Evolutionary conservation across 179 eudicot genomes (phyloP).

Genomic region (Beta lomatogona): DNA sequence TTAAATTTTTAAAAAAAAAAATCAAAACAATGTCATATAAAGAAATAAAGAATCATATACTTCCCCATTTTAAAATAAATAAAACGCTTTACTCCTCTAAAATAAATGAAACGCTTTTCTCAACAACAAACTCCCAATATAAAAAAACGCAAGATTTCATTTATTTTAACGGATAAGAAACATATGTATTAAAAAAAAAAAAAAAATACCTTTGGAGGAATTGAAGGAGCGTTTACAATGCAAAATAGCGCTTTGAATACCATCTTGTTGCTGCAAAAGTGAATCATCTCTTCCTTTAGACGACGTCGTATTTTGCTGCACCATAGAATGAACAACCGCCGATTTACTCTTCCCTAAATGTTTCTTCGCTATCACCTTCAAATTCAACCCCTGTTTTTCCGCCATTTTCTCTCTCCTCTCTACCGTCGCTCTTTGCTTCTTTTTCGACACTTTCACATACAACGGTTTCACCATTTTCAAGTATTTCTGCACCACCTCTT

Average conservation of each 20-base stretch:
- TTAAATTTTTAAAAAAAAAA: neutral
- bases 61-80: too few relatives aligned
- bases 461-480: slow-evolving; percentile 69
- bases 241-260: slow-evolving; percentile 88
- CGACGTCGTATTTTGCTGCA: slow-evolving; percentile 11
- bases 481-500: slow-evolving; percentile 63
- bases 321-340: slow-evolving; percentile 34
- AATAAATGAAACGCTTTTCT: too few relatives aligned
- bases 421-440: slow-evolving; percentile 29
- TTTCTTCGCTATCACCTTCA: slow-evolving; percentile 56
- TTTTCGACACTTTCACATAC: slow-evolving; percentile 60
- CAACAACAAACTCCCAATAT: too few relatives aligned
- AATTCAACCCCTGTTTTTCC: slow-evolving; percentile 34
- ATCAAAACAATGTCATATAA: neutral
- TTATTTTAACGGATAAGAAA: too few relatives aligned
- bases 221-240: slow-evolving; percentile 94
- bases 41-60: too few relatives aligned
- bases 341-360: slow-evolving; percentile 73
- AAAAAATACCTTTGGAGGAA: slow-evolving; percentile 49
- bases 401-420: slow-evolving; percentile 22
- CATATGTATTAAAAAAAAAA: neutral
- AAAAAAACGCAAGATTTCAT: too few relatives aligned
- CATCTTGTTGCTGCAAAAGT: slow-evolving; percentile 69
- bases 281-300: slow-evolving; percentile 69
- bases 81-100: too few relatives aligned